Evolutionary conservation across 2,329 filamentous ascomycete genomes (phyloP), one percentile per base, ranked within the genome.

Genomic region (Xylaria sp.): DNA sequence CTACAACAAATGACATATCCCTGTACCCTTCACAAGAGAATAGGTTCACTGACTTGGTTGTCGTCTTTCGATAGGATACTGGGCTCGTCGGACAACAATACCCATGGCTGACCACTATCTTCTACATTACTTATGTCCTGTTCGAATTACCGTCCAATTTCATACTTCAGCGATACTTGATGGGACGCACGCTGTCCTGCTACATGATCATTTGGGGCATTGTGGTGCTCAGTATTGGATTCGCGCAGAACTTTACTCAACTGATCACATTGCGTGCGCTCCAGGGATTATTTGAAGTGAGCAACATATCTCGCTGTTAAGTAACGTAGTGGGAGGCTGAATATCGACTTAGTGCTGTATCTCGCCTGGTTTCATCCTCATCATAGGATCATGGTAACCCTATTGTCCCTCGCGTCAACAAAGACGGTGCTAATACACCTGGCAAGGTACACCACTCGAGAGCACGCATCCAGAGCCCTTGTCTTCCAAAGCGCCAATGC

Each of bases 401-500:
- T 25, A n/a, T n/a, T 43, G 2, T n/a, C 23, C 13, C 48, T 41
- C 39, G 3, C 23, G 41, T 36, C 13, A 18, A 7, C 51, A 1
- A 62, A 15, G 43, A 48, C 25, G 39, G 6, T 15, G 25, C 63
- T 69, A 20, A 71, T 33, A 55, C 3, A 46, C 20, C 48, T 75
- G 68, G 70, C 31, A 64, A 81, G 78, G 79, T 82, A 82, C 68
- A 81, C 77, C 18, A 81, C 80, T 3, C 76, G 79, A 23, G 80
- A 82, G 73, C 79, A 81, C 58, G 74, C 79, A 0, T 80, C 78
- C 1, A 74, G 80, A 6, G 76, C 79, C 0, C 76, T 80, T 12
- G 77, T 80, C 39, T 80, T 80, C 69, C 79, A 80, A 73, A 80
- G 77, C 66, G 78, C 79, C 60, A 80, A 81, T 20, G 80, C 80